These are phyloP conservation scores for Nematocida ausubeli DNA, from an alignment of 371 early-diverging fungal species.

Conservation along the genomic window DNA sequence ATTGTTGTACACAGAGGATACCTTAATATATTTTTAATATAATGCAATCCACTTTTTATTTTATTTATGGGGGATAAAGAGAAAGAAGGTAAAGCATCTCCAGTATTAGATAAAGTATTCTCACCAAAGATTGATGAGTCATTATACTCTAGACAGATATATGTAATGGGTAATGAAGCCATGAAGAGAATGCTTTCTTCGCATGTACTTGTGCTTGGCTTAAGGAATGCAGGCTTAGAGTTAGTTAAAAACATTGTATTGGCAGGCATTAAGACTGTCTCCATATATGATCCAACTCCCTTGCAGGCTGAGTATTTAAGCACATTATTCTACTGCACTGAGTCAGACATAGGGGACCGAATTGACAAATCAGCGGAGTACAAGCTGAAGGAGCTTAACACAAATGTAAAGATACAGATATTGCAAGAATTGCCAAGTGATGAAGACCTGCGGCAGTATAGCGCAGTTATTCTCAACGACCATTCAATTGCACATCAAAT, in stretches of 20 bases:
- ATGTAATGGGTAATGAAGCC: slow-evolving; percentile 94
- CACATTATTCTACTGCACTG: slow-evolving; percentile 84
- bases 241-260: slow-evolving; percentile 96
- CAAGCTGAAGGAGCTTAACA: slow-evolving; percentile 86
- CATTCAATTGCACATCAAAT: slow-evolving; percentile 74
- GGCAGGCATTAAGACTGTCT: slow-evolving; percentile 94
- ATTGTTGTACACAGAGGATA: too few species aligned
- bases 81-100: neutral
- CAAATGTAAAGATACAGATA: slow-evolving; percentile 73
- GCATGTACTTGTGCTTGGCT: slow-evolving; percentile 87
- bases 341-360: slow-evolving; percentile 81
- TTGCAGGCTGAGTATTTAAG: slow-evolving; percentile 78
- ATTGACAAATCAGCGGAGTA: slow-evolving; percentile 76
- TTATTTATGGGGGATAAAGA: slow-evolving; percentile 36
- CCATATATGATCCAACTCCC: slow-evolving; percentile 78
- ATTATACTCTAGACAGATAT: slow-evolving; percentile 68
- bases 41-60: slow-evolving; percentile 28
- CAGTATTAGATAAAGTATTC: slow-evolving; percentile 21
- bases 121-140: slow-evolving; percentile 65
- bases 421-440: slow-evolving; percentile 33
- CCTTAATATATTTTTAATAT: too few species aligned
- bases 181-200: slow-evolving; percentile 94
- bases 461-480: slow-evolving; percentile 80
- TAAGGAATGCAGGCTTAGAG: slow-evolving; percentile 93
- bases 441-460: slow-evolving; percentile 75